phyloP scores from a whole-genome alignment of 108 stramenopile species.

The Pseudonitzschia delicatissima region DNA sequence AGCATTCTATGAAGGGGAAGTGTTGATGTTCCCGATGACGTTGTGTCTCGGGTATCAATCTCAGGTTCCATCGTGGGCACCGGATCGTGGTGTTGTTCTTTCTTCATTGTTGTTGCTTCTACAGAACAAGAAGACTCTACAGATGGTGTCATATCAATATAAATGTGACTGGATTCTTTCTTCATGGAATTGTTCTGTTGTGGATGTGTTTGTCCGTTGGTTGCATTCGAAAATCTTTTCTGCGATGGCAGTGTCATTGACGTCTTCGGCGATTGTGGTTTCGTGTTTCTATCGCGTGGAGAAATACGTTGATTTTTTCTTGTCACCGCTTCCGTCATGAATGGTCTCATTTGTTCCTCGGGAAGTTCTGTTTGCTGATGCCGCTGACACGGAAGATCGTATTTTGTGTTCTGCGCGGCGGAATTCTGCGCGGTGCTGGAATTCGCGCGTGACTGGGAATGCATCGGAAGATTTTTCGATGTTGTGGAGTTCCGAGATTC shows the following conservation, averaged over 20 bases:
- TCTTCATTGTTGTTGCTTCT: not conserved
- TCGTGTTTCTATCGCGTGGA: not conserved
- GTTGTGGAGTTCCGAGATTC: too few relatives aligned
- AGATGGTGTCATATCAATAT: not conserved
- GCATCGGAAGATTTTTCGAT: conserved; percentile 8
- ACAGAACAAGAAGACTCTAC: not conserved
- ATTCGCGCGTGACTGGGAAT: conserved; percentile 4
- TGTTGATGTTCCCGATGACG: not conserved
- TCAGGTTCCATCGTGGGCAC: conserved; percentile 12
- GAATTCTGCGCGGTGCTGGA: conserved; percentile 3
- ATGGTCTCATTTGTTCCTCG: too few relatives aligned
- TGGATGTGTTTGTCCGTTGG: not conserved
- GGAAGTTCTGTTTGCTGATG: conserved; percentile 13
- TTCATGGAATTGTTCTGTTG: not conserved
- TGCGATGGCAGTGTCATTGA: not conserved
- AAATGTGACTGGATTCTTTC: not conserved
- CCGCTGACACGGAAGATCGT: conserved; percentile 15
- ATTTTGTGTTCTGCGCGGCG: conserved; percentile 2
- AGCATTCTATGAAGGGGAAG: conserved; percentile 10
- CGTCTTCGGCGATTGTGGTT: not conserved
- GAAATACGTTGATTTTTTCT: conserved; percentile 11
- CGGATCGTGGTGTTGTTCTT: not conserved
- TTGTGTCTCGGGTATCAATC: conserved; percentile 6
- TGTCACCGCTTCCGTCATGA: too few relatives aligned
- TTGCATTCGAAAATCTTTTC: conserved; percentile 1